Conservation (phyloP, 1,284 basidiomycete species). For the Ceratobasidium sp. region DNA sequence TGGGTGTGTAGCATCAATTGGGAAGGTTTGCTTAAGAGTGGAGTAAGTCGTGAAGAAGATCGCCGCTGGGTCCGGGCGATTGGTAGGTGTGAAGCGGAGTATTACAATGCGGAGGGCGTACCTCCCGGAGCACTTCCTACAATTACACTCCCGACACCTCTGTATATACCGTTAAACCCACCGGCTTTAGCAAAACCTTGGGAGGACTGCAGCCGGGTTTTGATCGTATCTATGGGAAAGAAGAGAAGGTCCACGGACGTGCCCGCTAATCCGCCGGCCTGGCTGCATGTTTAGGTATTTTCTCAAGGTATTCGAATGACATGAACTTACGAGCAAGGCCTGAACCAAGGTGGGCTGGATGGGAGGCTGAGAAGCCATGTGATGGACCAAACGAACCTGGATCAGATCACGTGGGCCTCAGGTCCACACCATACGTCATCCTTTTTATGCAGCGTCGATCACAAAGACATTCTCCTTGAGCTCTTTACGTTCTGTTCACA, state of each 20-base stretch:
- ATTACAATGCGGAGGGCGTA: conserved; percentile 51
- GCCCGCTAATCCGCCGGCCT: conserved; percentile 89
- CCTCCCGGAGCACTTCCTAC: conserved; percentile 96
- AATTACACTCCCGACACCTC: conserved; percentile 92
- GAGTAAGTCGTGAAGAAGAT: conserved; percentile 97
- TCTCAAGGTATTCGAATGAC: too few relatives aligned
- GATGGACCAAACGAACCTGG: background rate
- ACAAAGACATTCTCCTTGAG: too few relatives aligned
- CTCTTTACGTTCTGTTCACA: too few relatives aligned
- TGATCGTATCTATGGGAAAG: conserved; percentile 96
- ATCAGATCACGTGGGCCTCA: background rate
- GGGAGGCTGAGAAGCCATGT: background rate
- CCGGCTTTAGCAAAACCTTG: conserved; percentile 88
- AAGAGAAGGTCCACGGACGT: conserved; percentile 93
- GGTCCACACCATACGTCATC: too few relatives aligned
- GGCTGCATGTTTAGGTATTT: too few relatives aligned
- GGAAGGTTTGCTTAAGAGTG: conserved; percentile 77
- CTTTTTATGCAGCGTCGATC: too few relatives aligned
- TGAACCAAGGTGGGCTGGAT: conserved; percentile 11
- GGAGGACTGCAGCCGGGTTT: conserved; percentile 89
- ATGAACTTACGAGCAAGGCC: conserved; percentile 22
- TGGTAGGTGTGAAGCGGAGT: conserved; percentile 12
- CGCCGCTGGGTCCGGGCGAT: conserved; percentile 65
- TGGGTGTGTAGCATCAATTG: conserved; percentile 61
- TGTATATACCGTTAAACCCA: conserved; percentile 92